Percentiles rank a stretch among this genome's conserved stretches.
phyloP scores from a whole-genome alignment of 1,284 basidiomycete genomes.

The Rhodotorula sp. region DNA sequence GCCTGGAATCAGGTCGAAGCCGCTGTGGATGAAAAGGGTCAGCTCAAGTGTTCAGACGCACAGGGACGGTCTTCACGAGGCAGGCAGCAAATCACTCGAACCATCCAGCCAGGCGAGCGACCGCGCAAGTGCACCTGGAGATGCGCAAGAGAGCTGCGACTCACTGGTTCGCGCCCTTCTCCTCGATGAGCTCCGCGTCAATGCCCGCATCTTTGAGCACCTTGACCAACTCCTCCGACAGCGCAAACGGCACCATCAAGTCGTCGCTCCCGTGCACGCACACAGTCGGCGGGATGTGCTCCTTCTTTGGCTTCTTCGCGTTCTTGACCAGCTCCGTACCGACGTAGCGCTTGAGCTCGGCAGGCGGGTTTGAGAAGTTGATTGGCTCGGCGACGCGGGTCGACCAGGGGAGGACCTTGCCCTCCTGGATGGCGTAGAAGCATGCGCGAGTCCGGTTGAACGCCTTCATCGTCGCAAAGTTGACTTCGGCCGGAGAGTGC shows the following conservation, averaged over 20 bases:
- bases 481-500: conserved; percentile 27
- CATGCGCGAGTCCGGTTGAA: conserved; percentile 21
- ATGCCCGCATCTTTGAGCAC: conserved; percentile 11
- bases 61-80: background rate
- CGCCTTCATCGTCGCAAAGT: conserved; percentile 25
- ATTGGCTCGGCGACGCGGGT: background rate
- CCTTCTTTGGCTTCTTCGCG: background rate
- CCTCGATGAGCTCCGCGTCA: conserved; percentile 12
- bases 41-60: too few species aligned
- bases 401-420: conserved; percentile 6
- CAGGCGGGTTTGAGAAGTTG: conserved; percentile 2
- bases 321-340: conserved; percentile 6
- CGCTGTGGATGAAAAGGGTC: background rate
- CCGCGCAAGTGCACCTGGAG: too few species aligned
- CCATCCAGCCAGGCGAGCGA: background rate
- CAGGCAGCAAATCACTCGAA: background rate
- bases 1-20: conserved; percentile 31
- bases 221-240: conserved; percentile 15
- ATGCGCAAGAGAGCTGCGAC: background rate
- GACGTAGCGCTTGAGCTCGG: conserved; percentile 10
- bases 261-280: conserved; percentile 26
- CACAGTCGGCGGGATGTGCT: conserved; percentile 24
- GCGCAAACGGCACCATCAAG: conserved; percentile 22
- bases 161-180: conserved; percentile 23
- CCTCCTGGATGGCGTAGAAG: conserved; percentile 33